These are phyloP conservation scores for Coelastrella sp. DNA, from an alignment of 139 green algal genomes.

Conservation along the genomic window DNA sequence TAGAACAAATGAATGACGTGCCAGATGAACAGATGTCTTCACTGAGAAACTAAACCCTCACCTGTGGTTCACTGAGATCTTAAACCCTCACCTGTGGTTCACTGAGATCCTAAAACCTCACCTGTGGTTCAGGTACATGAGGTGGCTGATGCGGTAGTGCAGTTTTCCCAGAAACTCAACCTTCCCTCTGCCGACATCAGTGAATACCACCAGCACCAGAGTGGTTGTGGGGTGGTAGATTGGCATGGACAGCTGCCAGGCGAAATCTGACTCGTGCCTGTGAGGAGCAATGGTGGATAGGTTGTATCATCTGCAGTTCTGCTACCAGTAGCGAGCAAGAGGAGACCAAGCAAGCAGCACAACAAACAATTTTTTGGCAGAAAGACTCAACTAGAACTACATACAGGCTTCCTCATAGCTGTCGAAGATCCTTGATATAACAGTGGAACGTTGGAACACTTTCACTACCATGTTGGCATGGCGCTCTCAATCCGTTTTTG, in stretches of 20 bases:
- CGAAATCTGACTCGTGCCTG: slow-evolving; percentile 22
- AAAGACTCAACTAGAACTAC: not conserved
- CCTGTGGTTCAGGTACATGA: slow-evolving; percentile 47
- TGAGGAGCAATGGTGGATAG: not conserved
- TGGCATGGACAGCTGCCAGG: slow-evolving; percentile 38
- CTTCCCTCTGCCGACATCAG: slow-evolving; percentile 22
- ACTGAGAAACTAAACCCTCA: no score
- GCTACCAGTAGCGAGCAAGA: no score
- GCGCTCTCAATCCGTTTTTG: no score
- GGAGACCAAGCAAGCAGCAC: not conserved
- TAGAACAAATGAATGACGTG: no score
- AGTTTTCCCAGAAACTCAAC: slow-evolving; percentile 31
- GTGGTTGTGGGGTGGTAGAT: slow-evolving; percentile 51
- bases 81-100: not conserved
- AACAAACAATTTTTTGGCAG: not conserved
- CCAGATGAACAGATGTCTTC: no score
- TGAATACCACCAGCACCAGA: slow-evolving; percentile 30
- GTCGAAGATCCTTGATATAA: not conserved
- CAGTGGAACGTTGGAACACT: not conserved
- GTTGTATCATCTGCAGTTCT: no score
- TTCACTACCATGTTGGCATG: no score
- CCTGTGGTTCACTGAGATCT: no score
- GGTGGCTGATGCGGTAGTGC: slow-evolving; percentile 41
- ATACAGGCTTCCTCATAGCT: not conserved
- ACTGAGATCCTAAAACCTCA: not conserved